These are phyloP conservation scores for Stromatinia cepivora DNA, from an alignment of 2,329 filamentous ascomycete species.

Conservation along the genomic window DNA sequence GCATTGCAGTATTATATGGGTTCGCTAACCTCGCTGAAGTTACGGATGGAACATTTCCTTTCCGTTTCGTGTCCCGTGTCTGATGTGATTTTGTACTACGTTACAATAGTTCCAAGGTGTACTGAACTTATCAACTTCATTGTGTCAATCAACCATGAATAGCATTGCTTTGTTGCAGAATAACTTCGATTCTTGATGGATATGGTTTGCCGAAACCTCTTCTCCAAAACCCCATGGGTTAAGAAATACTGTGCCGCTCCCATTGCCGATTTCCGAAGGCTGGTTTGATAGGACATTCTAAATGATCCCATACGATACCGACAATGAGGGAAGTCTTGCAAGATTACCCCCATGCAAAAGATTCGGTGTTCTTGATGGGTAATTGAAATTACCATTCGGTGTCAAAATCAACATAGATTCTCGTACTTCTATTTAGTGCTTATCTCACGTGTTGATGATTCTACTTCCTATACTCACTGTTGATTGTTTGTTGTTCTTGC, in stretches of 20 bases:
- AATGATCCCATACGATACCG: neutral
- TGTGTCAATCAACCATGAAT: neutral
- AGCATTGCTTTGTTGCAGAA: neutral
- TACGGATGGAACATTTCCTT: neutral
- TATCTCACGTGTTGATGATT: slow-evolving; percentile 4
- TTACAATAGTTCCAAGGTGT: neutral
- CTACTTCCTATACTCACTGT: slow-evolving; percentile 5
- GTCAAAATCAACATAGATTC: slow-evolving; percentile 7
- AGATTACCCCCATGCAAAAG: neutral
- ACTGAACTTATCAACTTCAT: neutral
- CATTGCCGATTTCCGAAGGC: neutral
- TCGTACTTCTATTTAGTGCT: slow-evolving; percentile 14
- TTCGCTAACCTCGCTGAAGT: neutral
- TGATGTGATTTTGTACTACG: neutral
- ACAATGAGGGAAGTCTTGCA: neutral
- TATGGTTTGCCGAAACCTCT: neutral
- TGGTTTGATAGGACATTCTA: neutral
- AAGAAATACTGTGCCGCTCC: slow-evolving; percentile 6
- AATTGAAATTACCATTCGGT: neutral
- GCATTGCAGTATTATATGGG: neutral
- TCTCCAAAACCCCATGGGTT: neutral
- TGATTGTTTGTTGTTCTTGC: neutral
- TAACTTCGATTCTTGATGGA: neutral
- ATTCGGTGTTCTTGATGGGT: slow-evolving; percentile 5
- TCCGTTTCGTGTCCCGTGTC: neutral